Conservation (phyloP, 2,329 filamentous ascomycete genomes). For the Colletotrichum liaoningense region DNA sequence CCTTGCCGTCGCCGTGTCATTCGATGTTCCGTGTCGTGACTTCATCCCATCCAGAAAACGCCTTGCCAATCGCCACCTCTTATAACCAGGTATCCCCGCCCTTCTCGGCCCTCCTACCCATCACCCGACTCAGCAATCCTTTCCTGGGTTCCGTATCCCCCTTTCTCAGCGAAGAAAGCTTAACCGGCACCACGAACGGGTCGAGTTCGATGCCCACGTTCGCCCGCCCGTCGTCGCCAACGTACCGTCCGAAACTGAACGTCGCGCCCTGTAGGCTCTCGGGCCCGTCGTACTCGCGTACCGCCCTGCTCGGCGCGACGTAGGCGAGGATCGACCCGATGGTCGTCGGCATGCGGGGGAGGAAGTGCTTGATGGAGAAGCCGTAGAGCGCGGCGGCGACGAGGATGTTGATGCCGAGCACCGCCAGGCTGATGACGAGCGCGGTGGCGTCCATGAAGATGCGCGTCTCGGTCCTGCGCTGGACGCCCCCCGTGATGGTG, state of each 20-base stretch:
- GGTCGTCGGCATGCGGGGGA: conserved; percentile 63
- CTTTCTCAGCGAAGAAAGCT: conserved; percentile 20
- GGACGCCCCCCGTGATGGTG: no score
- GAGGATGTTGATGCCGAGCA: conserved; percentile 49
- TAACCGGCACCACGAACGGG: conserved; percentile 51
- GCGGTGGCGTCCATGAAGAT: no score
- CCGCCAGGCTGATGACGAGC: no score
- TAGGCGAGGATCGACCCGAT: conserved; percentile 60
- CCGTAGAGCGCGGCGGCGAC: conserved; percentile 56
- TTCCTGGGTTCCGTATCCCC: conserved; percentile 23
- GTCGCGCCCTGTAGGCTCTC: conserved; percentile 5
- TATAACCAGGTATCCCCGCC: conserved; percentile 27
- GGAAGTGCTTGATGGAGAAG: conserved; percentile 50
- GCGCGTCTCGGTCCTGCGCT: no score
- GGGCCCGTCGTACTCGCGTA: conserved; percentile 34
- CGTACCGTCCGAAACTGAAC: conserved; percentile 62
- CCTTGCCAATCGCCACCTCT: background rate
- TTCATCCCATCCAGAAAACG: no score
- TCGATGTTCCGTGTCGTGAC: no score
- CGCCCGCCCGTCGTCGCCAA: conserved; percentile 55
- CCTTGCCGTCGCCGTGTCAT: no score
- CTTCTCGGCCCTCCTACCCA: background rate
- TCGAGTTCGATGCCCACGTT: conserved; percentile 64
- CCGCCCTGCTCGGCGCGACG: conserved; percentile 57
- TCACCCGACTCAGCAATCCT: background rate